phyloP scores from a whole-genome alignment of 164 flowering plant genomes.

The Paratinospora sagittata region DNA sequence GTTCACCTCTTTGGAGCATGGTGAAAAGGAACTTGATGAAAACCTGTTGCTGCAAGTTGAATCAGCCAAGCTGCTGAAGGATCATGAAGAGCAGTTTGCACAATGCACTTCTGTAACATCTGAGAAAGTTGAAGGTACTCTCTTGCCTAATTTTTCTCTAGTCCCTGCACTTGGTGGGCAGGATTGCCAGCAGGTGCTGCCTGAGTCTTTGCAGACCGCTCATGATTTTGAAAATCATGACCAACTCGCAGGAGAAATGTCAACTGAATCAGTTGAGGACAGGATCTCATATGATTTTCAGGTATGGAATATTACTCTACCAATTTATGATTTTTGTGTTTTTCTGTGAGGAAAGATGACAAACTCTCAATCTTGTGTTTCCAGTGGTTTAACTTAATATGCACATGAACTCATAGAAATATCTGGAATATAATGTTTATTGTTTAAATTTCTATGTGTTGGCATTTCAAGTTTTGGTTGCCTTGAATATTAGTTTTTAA shows the following conservation, averaged over 20 bases:
- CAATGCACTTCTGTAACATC: conserved; percentile 5
- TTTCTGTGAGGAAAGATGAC: conserved; percentile 3
- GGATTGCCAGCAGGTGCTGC: conserved; percentile 8
- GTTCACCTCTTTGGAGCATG: conserved; percentile 9
- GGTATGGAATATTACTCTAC: conserved; percentile 13
- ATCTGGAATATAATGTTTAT: not conserved
- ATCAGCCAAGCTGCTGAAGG: not conserved
- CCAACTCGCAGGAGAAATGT: conserved; percentile 5
- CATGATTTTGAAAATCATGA: conserved; percentile 3
- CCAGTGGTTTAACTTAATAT: not conserved
- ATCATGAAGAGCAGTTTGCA: conserved; percentile 9
- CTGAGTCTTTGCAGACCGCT: conserved; percentile 11
- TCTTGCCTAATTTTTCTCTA: not conserved
- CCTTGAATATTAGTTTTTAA: not conserved
- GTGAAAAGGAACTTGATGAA: conserved; percentile 13
- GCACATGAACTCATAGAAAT: not conserved
- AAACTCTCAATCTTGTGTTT: not conserved
- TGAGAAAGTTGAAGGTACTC: conserved; percentile 12
- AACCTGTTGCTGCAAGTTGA: conserved; percentile 8
- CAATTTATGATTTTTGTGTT: not conserved
- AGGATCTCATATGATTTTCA: conserved; percentile 11
- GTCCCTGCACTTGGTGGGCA: conserved; percentile 12
- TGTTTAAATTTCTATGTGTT: not conserved
- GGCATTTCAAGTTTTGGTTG: not conserved
- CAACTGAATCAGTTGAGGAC: conserved; percentile 9